A percentile compares a stretch with the other conserved stretches of the same genome.
Evolutionary conservation across 2,329 filamentous ascomycete genomes (phyloP).

Genomic region (Fusarium denticulatum): DNA sequence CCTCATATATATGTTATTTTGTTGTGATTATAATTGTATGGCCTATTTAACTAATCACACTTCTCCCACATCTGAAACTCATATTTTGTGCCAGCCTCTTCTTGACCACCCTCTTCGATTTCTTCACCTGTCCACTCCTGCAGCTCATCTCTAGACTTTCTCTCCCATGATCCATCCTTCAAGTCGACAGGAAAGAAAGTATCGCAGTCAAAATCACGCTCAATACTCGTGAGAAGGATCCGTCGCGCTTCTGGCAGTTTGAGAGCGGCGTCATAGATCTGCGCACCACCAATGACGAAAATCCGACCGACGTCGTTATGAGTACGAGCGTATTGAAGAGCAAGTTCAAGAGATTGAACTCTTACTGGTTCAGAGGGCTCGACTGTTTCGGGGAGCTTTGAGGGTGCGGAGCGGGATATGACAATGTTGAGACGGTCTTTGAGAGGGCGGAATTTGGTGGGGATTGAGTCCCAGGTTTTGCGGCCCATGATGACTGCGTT

Average conservation of each 20-base stretch:
- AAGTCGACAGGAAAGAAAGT: slow-evolving; percentile 75
- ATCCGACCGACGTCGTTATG: slow-evolving; percentile 63
- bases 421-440: slow-evolving; percentile 84
- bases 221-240: slow-evolving; percentile 76
- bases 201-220: slow-evolving; percentile 78
- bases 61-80: slow-evolving; percentile 81
- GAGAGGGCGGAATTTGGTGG: slow-evolving; percentile 79
- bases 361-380: slow-evolving; percentile 59
- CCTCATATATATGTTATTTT: slow-evolving; percentile 11
- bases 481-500: slow-evolving; percentile 97
- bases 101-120: slow-evolving; percentile 63
- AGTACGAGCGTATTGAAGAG: slow-evolving; percentile 58
- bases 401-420: slow-evolving; percentile 66
- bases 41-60: slow-evolving; percentile 37
- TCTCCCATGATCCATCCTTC: slow-evolving; percentile 63
- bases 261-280: slow-evolving; percentile 82
- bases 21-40: background rate
- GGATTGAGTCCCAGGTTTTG: slow-evolving; percentile 95
- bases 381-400: slow-evolving; percentile 12
- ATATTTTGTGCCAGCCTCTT: slow-evolving; percentile 73
- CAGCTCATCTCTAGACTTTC: slow-evolving; percentile 61
- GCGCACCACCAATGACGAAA: slow-evolving; percentile 90
- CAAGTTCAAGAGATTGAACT: slow-evolving; percentile 67
- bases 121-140: slow-evolving; percentile 73
- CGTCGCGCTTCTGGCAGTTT: slow-evolving; percentile 64